These are phyloP conservation scores for Beauveria asiatica DNA, from an alignment of 2,329 filamentous ascomycete genomes.

Conservation along the genomic window DNA sequence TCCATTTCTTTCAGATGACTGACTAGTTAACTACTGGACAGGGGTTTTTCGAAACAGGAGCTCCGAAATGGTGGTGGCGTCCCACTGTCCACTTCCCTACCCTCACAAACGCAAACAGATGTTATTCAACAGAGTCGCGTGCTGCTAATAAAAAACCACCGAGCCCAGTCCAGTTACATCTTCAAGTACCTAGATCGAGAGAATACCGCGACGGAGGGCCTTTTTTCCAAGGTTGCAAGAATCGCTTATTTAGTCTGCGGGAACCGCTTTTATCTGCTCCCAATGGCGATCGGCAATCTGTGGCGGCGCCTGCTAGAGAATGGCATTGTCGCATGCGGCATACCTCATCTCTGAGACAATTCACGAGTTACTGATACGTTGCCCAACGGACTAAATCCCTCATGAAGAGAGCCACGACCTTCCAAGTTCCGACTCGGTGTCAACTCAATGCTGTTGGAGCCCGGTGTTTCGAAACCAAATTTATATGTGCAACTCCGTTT, in stretches of 20 bases:
- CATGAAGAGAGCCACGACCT: background rate
- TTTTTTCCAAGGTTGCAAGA: background rate
- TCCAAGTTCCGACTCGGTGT: background rate
- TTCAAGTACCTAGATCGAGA: background rate
- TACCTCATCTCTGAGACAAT: conserved; percentile 5
- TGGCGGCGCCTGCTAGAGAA: background rate
- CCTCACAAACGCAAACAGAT: background rate
- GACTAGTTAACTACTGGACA: background rate
- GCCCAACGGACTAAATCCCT: background rate
- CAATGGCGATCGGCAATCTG: background rate
- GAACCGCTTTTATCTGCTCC: background rate
- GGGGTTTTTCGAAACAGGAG: background rate
- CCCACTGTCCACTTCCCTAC: background rate
- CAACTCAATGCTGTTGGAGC: background rate
- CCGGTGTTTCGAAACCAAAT: background rate
- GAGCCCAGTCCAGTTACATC: background rate
- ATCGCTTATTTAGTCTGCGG: background rate
- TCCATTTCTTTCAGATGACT: no score
- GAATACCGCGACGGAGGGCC: background rate
- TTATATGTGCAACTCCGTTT: background rate
- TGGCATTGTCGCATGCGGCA: background rate
- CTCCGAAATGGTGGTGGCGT: background rate
- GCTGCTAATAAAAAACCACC: background rate
- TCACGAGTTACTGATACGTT: background rate
- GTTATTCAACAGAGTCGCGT: background rate